Base-by-base conservation (phyloP, 192 early-diverging fungal species). In the Martensiomyces pterosporus region DNA sequence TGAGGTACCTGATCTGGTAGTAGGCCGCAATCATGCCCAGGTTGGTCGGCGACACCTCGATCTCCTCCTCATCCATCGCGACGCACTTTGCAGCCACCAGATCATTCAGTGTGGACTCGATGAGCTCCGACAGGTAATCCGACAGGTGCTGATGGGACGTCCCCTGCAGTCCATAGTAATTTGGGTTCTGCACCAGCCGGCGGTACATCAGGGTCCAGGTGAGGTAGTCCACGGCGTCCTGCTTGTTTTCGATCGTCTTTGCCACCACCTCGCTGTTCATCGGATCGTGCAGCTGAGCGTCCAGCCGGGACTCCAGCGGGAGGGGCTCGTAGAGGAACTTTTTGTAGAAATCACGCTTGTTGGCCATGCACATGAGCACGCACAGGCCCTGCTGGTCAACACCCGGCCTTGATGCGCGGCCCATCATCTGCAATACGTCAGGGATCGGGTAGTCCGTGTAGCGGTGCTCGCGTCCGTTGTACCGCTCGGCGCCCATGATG, bases 191-290 rank as follows among this genome's bases (percentile, higher is more conserved):
- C 9, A 87, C 79, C 83, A 99, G 83, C 19, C 97, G 84, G 37
- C 97, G 87, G 78, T 98, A 99, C 43, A 98, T 58, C 75, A 97
- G 90, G 22, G 95, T 93, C 97, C 97, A 99, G 0, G 97, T 99
- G 45, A 99, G 69, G 47, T 97, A 99, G 49, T 99, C 97, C 1
- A 99, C 92, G 0, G 97, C 97, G 60, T 98, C 94, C 63, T 99
- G 93, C 78, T 95, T 97, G 66, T 87, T 94, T 61, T 88, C 86
- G 35, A 99, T 93, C 0, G 92, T 93, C 58, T 89, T 87, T 24
- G 92, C 93, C 0, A 92, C 93, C 52, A 97, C 85, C 56, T 98
- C 97, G 16, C 92, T 90, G 67, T 94, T 96, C 76, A 99, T 92
- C 69, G 92, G 91, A 51, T 99, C 94, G 60, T 97, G 94, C 57